Base-by-base conservation (phyloP, 192 early-diverging fungal species). In the Phlyctochytrium arcticum region DNA sequence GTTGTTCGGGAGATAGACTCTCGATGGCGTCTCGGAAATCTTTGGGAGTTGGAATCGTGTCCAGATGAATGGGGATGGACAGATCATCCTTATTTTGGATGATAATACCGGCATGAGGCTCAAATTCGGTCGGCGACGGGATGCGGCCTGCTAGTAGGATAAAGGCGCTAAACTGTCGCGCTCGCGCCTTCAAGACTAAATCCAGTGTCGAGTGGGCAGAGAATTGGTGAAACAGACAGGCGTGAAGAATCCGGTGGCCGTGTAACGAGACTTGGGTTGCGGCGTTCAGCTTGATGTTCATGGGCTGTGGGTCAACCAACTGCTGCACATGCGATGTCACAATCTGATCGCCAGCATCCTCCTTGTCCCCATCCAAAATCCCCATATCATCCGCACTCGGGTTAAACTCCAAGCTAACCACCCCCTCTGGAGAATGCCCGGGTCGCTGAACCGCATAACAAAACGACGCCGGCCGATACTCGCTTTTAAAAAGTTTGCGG, bases 81-180 rank as follows among this genome's bases (percentile, higher is more conserved):
- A 66, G 44, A 17, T 62, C 50, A 31, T 72, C 70, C 50, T 72
- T 72, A 36, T 72, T 69, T n/a, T n/a, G n/a, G n/a, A n/a, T n/a
- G n/a, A n/a, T n/a, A n/a, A n/a, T n/a, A n/a, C n/a, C n/a, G n/a
- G n/a, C n/a, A n/a, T n/a, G n/a, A n/a, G n/a, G n/a, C n/a, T n/a
- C n/a, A n/a, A n/a, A n/a, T n/a, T n/a, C n/a, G n/a, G n/a, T n/a
- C n/a, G n/a, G n/a, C n/a, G n/a, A n/a, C n/a, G n/a, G n/a, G n/a
- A n/a, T n/a, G n/a, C n/a, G n/a, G n/a, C n/a, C n/a, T n/a, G n/a
- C n/a, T n/a, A n/a, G n/a, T n/a, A n/a, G n/a, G n/a, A n/a, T n/a
- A n/a, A n/a, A n/a, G n/a, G n/a, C n/a, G n/a, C n/a, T n/a, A n/a
- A n/a, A n/a, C n/a, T n/a, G n/a, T n/a, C n/a, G n/a, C n/a, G n/a